phyloP scores from a whole-genome alignment of 2,329 filamentous ascomycete species.

The Dothistroma pini region DNA sequence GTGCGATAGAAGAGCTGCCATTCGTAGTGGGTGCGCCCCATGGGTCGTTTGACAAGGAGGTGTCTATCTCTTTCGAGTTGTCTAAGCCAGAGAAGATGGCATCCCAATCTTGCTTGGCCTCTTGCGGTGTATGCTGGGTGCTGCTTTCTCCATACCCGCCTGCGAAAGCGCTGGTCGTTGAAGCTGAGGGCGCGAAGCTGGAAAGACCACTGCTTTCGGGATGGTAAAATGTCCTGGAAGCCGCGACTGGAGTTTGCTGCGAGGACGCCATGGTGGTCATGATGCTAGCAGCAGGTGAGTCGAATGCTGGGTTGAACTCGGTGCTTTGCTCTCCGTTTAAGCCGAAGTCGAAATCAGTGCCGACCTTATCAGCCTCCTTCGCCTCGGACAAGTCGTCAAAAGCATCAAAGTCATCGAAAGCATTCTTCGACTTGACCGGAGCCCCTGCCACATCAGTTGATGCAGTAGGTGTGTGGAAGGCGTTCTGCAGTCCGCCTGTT shows the following conservation, averaged over 20 bases:
- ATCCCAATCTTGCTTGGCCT: conserved; percentile 77
- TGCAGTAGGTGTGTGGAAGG: conserved; percentile 13
- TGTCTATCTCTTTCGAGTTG: conserved; percentile 36
- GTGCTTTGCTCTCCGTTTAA: conserved; percentile 48
- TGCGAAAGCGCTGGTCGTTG: conserved; percentile 16
- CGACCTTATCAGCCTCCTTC: conserved; percentile 67
- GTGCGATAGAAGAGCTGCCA: conserved; percentile 11
- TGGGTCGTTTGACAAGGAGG: conserved; percentile 27
- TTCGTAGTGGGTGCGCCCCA: conserved; percentile 24
- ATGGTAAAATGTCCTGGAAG: conserved; percentile 23
- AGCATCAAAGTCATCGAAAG: conserved; percentile 72
- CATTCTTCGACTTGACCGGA: conserved; percentile 40
- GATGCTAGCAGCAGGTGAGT: conserved; percentile 56
- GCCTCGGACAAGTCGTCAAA: conserved; percentile 82
- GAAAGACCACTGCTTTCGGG: conserved; percentile 27
- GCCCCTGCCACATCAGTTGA: conserved; percentile 10
- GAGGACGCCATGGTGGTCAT: conserved; percentile 45
- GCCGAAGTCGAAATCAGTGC: conserved; percentile 77
- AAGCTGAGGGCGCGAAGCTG: conserved; percentile 23
- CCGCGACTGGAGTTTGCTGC: conserved; percentile 37
- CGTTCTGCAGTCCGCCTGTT: conserved; percentile 7
- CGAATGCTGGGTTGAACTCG: conserved; percentile 79
- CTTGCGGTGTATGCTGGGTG: conserved; percentile 38
- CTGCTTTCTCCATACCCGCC: conserved; percentile 15
- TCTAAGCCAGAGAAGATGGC: conserved; percentile 84